A percentile compares a stretch with the other conserved stretches of the same genome.
These are phyloP conservation scores for Nicotiana obtusifolia DNA, from an alignment of 257 asterid genomes.

Conservation along the genomic window DNA sequence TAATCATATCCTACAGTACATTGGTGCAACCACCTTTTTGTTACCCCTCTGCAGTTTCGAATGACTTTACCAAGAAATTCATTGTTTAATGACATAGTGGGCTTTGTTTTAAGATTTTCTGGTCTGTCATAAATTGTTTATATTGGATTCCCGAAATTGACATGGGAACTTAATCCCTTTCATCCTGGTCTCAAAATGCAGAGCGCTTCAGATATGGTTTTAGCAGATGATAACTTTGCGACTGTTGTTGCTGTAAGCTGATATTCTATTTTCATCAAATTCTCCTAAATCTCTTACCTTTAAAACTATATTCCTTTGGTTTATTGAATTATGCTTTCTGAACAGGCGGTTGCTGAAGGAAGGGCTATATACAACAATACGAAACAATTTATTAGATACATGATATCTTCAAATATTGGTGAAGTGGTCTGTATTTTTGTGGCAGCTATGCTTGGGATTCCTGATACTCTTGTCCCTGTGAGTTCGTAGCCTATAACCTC, in stretches of 20 bases:
- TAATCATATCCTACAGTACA: neutral
- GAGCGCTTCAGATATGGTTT: constrained; percentile 99
- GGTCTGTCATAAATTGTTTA: neutral
- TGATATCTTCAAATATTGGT: constrained; percentile 98
- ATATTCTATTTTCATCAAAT: constrained; percentile 2
- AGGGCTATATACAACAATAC: constrained; percentile 96
- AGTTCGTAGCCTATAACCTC: constrained; percentile 32
- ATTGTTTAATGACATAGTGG: neutral
- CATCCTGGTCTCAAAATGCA: constrained; percentile 37
- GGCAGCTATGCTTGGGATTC: constrained; percentile 97
- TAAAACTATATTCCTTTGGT: neutral
- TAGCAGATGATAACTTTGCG: constrained; percentile 97
- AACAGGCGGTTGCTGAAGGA: constrained; percentile 99
- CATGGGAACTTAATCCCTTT: neutral
- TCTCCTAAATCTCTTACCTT: constrained; percentile 6
- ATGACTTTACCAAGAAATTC: neutral
- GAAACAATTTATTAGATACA: constrained; percentile 94
- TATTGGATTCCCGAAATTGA: neutral
- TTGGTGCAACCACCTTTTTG: neutral
- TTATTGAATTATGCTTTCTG: constrained; percentile 2
- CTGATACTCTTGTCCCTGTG: constrained; percentile 98
- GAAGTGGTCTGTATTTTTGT: constrained; percentile 99
- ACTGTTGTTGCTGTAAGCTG: constrained; percentile 92
- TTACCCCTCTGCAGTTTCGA: neutral
- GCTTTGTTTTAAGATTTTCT: neutral